Conservation (phyloP, 805 yeast genomes). For the Wickerhamiella sergipiensis region DNA sequence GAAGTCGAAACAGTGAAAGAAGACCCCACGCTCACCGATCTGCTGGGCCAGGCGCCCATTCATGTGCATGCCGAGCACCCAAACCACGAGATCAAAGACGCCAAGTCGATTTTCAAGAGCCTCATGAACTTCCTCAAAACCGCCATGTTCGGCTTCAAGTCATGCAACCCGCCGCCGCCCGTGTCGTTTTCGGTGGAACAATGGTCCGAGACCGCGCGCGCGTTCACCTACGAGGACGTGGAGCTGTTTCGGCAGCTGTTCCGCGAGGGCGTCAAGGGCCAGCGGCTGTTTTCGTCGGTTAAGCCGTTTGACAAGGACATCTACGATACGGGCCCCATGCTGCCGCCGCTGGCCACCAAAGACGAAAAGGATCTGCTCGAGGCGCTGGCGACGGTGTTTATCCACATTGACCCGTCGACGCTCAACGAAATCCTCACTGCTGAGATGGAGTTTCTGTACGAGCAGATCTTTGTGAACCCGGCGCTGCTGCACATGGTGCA, state of each 20-base stretch:
- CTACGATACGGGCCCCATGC: conserved; percentile 42
- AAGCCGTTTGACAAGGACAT: background rate
- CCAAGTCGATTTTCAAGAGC: conserved; percentile 75
- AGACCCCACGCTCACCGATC: background rate
- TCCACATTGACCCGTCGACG: conserved; percentile 88
- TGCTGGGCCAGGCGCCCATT: conserved; percentile 28
- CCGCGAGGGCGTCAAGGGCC: conserved; percentile 71
- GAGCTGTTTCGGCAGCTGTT: conserved; percentile 61
- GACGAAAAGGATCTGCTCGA: conserved; percentile 96
- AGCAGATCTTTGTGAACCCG: conserved; percentile 67
- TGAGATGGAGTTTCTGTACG: conserved; percentile 66
- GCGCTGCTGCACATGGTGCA: conserved; percentile 86
- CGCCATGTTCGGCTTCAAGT: conserved; percentile 74
- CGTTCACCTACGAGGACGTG: conserved; percentile 74
- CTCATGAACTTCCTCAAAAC: conserved; percentile 82
- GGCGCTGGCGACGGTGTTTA: conserved; percentile 81
- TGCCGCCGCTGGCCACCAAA: conserved; percentile 76
- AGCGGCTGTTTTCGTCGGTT: conserved; percentile 49
- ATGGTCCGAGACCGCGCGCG: conserved; percentile 80
- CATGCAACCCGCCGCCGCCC: conserved; percentile 72
- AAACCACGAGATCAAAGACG: conserved; percentile 69
- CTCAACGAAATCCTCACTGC: conserved; percentile 81
- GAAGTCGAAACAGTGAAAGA: conserved; percentile 20
- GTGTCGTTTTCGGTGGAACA: conserved; percentile 35
- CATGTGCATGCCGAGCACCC: conserved; percentile 36